Conservation (phyloP, 805 yeast genomes). For the Jamesozyma rosinii region DNA sequence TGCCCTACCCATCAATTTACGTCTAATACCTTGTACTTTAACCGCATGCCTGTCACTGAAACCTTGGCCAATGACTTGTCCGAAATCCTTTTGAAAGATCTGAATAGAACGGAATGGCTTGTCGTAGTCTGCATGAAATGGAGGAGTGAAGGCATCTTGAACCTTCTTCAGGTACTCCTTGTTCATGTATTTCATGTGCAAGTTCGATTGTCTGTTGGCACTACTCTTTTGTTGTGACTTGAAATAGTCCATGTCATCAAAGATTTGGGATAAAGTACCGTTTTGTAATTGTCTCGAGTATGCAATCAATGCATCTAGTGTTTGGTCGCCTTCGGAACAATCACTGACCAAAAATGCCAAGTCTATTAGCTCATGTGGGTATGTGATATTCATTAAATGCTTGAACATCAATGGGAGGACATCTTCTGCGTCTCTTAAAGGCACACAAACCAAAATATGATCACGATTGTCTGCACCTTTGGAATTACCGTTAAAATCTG, state of each 20-base stretch:
- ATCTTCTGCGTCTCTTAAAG: conserved; percentile 68
- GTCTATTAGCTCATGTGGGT: conserved; percentile 72
- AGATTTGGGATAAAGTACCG: conserved; percentile 47
- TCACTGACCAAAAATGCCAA: conserved; percentile 74
- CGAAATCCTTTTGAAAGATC: conserved; percentile 73
- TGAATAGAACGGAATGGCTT: conserved; percentile 71
- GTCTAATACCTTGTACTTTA: conserved; percentile 73
- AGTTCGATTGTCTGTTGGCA: conserved; percentile 54
- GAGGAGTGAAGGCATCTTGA: conserved; percentile 50
- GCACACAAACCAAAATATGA: conserved; percentile 59
- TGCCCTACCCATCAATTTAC: conserved; percentile 81
- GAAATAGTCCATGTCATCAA: conserved; percentile 26
- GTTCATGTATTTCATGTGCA: conserved; percentile 65
- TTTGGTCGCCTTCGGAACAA: conserved; percentile 58
- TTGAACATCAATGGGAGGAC: conserved; percentile 77
- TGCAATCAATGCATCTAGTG: conserved; percentile 55
- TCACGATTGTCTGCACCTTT: conserved; percentile 48
- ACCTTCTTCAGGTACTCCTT: conserved; percentile 49
- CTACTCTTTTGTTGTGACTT: conserved; percentile 34
- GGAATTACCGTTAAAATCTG: conserved; percentile 44
- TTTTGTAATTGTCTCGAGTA: conserved; percentile 61
- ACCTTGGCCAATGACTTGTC: conserved; percentile 79
- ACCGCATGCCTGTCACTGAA: conserved; percentile 78
- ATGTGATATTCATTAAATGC: conserved; percentile 77
- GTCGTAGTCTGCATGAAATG: conserved; percentile 53